Percentiles rank a stretch among this genome's conserved stretches.
Evolutionary conservation across 176 grass and related monocot species (phyloP).

Genomic region (sorghum (Sorghum bicolor)): Sorghum_bicolor_NCBIv3 NC_012874.2:16805501-16806000

Average conservation of each 20-base stretch:
- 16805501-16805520: not conserved
- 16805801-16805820: not conserved
- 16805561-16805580: slow-evolving; percentile 3
- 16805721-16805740: not conserved
- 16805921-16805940: slow-evolving; percentile 38
- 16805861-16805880: slow-evolving; percentile 86
- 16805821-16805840: not conserved
- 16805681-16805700: not conserved
- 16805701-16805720: not conserved
- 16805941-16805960: slow-evolving; percentile 34
- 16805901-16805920: slow-evolving; percentile 53
- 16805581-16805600: not conserved
- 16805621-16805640: not conserved
- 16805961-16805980: slow-evolving; percentile 52
- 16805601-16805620: not conserved
- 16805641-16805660: not conserved
- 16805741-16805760: not conserved
- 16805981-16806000: slow-evolving; percentile 27
- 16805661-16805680: not conserved
- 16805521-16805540: not conserved
- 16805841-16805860: slow-evolving; percentile 49
- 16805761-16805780: not conserved
- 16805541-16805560: not conserved
- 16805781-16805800: not conserved
- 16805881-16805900: slow-evolving; percentile 56